phyloP scores from a whole-genome alignment of 768 basidiomycete species.

The Nevesoporus exiguus region DNA sequence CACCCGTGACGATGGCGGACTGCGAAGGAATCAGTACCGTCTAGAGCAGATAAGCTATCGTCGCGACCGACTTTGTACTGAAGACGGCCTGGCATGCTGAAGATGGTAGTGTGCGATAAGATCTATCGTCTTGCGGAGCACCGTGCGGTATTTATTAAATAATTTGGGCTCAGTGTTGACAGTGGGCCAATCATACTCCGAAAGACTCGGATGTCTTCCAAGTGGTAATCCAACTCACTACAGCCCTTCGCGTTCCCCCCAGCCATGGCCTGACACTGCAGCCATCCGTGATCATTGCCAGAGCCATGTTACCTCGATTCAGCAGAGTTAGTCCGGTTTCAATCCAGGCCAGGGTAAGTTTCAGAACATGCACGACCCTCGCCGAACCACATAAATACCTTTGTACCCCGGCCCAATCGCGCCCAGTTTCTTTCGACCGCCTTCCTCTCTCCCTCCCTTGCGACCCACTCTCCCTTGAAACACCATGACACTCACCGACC shows the following conservation, averaged over 20 bases:
- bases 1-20: conserved; percentile 84
- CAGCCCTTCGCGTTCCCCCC: no score
- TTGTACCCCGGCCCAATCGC: not conserved
- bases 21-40: conserved; percentile 29
- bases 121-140: not conserved
- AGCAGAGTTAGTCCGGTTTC: conserved; percentile 14
- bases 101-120: conserved; percentile 2
- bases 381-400: conserved; percentile 24
- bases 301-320: no score
- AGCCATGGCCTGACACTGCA: no score
- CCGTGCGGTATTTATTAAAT: conserved; percentile 3
- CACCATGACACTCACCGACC: conserved; percentile 24
- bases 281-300: no score
- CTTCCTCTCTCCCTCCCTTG: not conserved
- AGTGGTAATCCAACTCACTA: no score
- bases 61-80: conserved; percentile 51
- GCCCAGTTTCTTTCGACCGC: not conserved
- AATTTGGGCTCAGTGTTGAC: no score
- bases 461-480: conserved; percentile 11
- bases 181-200: no score
- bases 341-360: conserved; percentile 17
- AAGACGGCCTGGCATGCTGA: conserved; percentile 61
- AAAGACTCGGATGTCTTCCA: no score
- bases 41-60: not conserved
- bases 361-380: conserved; percentile 4